Evolutionary conservation across 2,329 filamentous ascomycete genomes (phyloP), one percentile per base, ranked within the genome.

Genomic region (Ramichloridium luteum): DNA sequence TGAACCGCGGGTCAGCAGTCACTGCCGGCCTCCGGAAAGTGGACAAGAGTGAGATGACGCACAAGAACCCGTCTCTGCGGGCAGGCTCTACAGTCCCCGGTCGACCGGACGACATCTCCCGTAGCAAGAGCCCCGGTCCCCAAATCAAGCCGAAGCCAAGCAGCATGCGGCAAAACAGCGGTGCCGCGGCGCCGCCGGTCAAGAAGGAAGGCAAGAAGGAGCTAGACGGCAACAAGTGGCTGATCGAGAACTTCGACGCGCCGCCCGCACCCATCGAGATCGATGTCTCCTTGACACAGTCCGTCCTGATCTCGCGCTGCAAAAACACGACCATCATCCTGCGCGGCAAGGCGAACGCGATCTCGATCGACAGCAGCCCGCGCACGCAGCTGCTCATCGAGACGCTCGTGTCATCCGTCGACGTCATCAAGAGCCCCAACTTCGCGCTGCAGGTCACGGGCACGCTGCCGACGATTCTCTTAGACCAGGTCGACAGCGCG

Each of bases 1-100:
- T 98, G 32, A 96, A 96, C 61, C 78, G 80, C 55, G 90, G 90
- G 35, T 75, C 82, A 38, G 68, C 73, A n/a, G 82, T 98, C 37
- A 98, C 90, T 3, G 76, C 82, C 44, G 77, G 81, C 17, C 68
- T 98, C 20, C 80, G 81, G 45, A 98, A 94, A 65, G 90, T 98
- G 30, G 88, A 94, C 61, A 80, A 78, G 53, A 90, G 81, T 32
- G 70, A 96, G 58, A 94, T 94, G 88, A 98, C 90, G 38, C 90
- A 98, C 62, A 96, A 96, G 67, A 98, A 98, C 60, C 90, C 90
- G 10, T 74, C 77, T 6, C 67, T 98, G 36, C 77, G 90, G 40
- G 72, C 81, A 14, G 66, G 67, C 38, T 80, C 81, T 9, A 70
- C 73, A 2, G 82, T 88, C 3, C 68, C 80, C 1, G 66, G 66